Conservation (phyloP, 352 stramenopile genomes). For the Globisporangium polare region DNA sequence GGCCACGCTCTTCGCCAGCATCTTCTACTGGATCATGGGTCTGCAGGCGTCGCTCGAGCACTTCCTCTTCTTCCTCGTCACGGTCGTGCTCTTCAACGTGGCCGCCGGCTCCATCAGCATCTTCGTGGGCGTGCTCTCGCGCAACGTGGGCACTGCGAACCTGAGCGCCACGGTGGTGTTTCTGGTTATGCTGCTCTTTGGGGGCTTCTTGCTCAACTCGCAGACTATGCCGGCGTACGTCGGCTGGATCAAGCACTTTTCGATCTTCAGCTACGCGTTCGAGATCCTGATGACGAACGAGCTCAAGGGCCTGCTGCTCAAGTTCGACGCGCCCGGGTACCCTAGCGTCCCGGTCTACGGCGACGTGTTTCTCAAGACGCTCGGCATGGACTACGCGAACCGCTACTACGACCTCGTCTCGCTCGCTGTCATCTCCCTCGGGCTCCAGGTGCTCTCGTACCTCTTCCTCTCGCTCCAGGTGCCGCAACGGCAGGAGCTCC, state of each 20-base stretch:
- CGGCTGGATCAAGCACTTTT: slow-evolving; percentile 74
- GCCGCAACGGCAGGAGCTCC: slow-evolving; percentile 38
- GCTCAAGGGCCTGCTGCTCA: slow-evolving; percentile 66
- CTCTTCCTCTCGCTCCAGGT: slow-evolving; percentile 68
- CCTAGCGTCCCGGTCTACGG: slow-evolving; percentile 71
- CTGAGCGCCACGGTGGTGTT: slow-evolving; percentile 67
- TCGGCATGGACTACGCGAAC: slow-evolving; percentile 79
- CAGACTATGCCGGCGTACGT: slow-evolving; percentile 70
- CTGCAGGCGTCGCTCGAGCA: slow-evolving; percentile 50
- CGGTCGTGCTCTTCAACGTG: slow-evolving; percentile 80
- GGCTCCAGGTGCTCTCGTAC: slow-evolving; percentile 57
- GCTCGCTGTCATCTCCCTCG: slow-evolving; percentile 44
- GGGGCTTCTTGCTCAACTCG: slow-evolving; percentile 85
- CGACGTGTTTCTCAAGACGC: slow-evolving; percentile 80
- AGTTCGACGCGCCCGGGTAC: slow-evolving; percentile 76
- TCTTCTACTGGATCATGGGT: slow-evolving; percentile 88
- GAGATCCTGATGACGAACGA: slow-evolving; percentile 87
- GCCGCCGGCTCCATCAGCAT: slow-evolving; percentile 72
- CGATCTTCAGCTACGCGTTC: slow-evolving; percentile 86
- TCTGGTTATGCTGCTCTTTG: slow-evolving; percentile 80
- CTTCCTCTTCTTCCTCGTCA: slow-evolving; percentile 68
- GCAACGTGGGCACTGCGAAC: slow-evolving; percentile 67
- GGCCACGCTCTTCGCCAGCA: slow-evolving; percentile 68
- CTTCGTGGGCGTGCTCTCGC: slow-evolving; percentile 62
- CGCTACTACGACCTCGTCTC: slow-evolving; percentile 65